Evolutionary conservation across 306 rosid genomes (phyloP).

Genomic region (Prunus armeniaca): DNA sequence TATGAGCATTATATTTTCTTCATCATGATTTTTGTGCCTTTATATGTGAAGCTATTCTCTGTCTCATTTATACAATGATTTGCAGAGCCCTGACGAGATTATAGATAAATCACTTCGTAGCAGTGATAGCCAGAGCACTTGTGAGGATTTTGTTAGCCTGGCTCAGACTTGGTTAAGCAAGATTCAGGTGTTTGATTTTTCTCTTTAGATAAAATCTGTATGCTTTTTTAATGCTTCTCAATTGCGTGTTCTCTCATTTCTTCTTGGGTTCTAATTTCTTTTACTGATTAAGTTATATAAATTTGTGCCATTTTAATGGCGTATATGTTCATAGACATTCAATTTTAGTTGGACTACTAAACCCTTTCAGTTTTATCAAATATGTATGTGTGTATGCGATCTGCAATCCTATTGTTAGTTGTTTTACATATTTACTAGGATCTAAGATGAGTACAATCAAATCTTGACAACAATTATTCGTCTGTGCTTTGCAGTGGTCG

Average conservation of each 20-base stretch:
- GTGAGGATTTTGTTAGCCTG: slow-evolving; percentile 85
- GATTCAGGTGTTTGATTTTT: slow-evolving; percentile 62
- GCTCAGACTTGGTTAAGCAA: slow-evolving; percentile 85
- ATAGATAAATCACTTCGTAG: slow-evolving; percentile 68
- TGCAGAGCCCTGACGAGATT: slow-evolving; percentile 93
- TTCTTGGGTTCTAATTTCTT: background rate
- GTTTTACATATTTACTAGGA: background rate
- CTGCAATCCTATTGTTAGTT: background rate
- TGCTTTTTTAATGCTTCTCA: background rate
- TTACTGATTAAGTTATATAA: background rate
- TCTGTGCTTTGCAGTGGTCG: slow-evolving; percentile 61
- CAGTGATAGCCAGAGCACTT: slow-evolving; percentile 61
- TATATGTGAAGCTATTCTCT: background rate
- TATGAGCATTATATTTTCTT: background rate
- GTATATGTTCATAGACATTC: background rate
- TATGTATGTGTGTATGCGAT: background rate
- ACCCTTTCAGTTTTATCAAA: background rate
- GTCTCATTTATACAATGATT: slow-evolving; percentile 22
- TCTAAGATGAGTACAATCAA: slow-evolving; percentile 12
- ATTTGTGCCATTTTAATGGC: background rate
- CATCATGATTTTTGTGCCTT: background rate
- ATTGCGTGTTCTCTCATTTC: background rate
- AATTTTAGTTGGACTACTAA: background rate
- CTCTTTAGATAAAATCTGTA: slow-evolving; percentile 10
- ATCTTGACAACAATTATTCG: slow-evolving; percentile 1